Percentiles rank a stretch among this genome's conserved stretches.
Evolutionary conservation across 441 rosid species (phyloP).

Genomic region (Jatropha podagrica): DNA sequence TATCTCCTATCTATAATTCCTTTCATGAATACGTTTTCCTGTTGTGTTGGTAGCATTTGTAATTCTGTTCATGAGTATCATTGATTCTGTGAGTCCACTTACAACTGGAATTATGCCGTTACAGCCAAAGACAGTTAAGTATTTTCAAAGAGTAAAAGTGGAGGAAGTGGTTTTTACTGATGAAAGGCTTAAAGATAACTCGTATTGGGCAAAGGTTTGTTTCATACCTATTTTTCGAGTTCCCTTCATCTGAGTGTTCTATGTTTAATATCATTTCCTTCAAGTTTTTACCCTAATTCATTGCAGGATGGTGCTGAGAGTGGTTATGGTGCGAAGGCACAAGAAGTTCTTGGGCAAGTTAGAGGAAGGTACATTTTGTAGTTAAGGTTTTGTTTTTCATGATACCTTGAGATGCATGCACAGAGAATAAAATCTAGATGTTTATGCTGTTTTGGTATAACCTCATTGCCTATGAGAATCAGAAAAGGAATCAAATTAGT

Average conservation of each 20-base stretch:
- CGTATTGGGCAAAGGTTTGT: conserved; percentile 89
- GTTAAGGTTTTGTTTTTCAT: neutral
- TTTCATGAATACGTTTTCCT: neutral
- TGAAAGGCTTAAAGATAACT: conserved; percentile 81
- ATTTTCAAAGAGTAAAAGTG: conserved; percentile 79
- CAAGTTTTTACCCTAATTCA: conserved; percentile 7
- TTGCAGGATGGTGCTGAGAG: conserved; percentile 72
- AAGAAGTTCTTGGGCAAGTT: conserved; percentile 92
- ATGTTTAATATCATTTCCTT: neutral
- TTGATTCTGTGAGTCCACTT: neutral
- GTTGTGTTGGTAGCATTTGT: neutral
- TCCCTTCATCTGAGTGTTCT: neutral
- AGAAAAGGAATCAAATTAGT: neutral
- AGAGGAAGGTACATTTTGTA: conserved; percentile 68
- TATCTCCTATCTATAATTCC: neutral
- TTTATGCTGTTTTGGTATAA: neutral
- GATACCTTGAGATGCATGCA: neutral
- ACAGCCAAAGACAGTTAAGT: conserved; percentile 61
- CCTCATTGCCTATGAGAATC: neutral
- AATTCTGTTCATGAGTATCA: neutral
- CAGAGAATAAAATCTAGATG: neutral
- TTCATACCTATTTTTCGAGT: neutral
- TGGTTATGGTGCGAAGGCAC: conserved; percentile 98
- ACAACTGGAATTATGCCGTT: conserved; percentile 6
- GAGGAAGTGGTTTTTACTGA: conserved; percentile 71